A percentile compares a stretch with the other conserved stretches of the same genome.
Conservation (phyloP, 2,329 filamentous ascomycete genomes). For the Trichoderma endophyticum region DNA sequence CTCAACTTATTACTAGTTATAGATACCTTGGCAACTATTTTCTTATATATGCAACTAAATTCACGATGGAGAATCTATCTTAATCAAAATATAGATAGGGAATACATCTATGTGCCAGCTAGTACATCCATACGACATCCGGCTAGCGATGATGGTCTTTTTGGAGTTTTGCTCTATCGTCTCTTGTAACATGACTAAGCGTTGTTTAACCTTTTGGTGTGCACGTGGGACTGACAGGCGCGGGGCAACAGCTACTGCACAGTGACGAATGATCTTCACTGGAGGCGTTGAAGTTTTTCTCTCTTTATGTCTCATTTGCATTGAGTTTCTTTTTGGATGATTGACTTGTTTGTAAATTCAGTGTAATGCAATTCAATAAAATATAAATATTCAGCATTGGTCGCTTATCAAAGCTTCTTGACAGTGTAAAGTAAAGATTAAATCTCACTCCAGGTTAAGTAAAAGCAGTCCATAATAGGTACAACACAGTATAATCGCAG, state of each 20-base stretch:
- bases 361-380: neutral
- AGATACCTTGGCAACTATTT: neutral
- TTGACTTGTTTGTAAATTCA: neutral
- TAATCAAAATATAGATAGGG: neutral
- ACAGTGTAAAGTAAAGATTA: neutral
- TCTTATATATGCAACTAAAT: neutral
- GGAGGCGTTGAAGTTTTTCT: constrained; percentile 22
- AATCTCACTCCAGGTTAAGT: neutral
- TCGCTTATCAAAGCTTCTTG: neutral
- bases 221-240: neutral
- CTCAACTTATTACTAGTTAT: neutral
- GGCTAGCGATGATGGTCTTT: neutral
- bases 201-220: neutral
- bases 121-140: neutral
- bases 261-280: neutral
- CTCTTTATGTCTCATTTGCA: neutral
- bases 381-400: neutral
- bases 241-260: neutral
- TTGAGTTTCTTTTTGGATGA: neutral
- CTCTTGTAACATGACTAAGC: neutral
- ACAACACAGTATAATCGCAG: neutral
- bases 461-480: neutral
- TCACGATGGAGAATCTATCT: neutral
- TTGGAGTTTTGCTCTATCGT: neutral
- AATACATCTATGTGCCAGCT: neutral